Evolutionary conservation across 768 basidiomycete species (phyloP), one percentile per base, ranked within the genome.

Genomic region (Collybia sordida): DNA sequence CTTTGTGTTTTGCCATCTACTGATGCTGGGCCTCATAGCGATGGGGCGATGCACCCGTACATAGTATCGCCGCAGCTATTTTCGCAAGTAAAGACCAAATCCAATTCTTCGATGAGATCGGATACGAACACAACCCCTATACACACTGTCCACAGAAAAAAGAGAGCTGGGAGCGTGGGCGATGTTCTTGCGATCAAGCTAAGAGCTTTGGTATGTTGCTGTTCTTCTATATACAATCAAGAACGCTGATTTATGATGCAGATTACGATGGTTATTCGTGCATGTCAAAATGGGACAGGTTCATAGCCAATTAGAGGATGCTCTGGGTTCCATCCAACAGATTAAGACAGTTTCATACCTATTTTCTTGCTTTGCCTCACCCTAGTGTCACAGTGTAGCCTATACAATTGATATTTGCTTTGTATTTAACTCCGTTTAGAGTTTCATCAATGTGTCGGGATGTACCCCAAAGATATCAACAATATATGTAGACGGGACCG

Each of bases 11-110:
- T 11, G 31, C 11, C 11, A 12, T 31, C 3, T 31, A 11, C 41
- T 11, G 17, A 23, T 14, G 21, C 23, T 22, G 9, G 19, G 3
- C 28, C 15, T 19, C 17, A 19, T 50, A 86, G 79, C 78, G 86
- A 4, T 88, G 87, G 88, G 90, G 90, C 9, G 91, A 92, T 60
- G 91, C 90, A 0, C 90, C 89, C 0, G 85, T 93, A 0, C 90
- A 93, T 59, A 85, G 82, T 35, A 88, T 93, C 48, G 90, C 81
- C 2, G 90, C 84, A 1, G 79, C 88, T 0, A 69, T 93, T 17
- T 88, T 93, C 58, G 77, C 82, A 3, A 69, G 70, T 14, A 83
- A 80, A 58, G 79, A 84, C 17, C 82, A 88, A 59, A 74, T 92
- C 24, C 86, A 91, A 58, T 91, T 86, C 66, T 93, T 93, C 65